A percentile compares a stretch with the other conserved stretches of the same genome.
phyloP scores from a whole-genome alignment of 139 green algal species.

The Pseudopediastrum boryanum region DNA sequence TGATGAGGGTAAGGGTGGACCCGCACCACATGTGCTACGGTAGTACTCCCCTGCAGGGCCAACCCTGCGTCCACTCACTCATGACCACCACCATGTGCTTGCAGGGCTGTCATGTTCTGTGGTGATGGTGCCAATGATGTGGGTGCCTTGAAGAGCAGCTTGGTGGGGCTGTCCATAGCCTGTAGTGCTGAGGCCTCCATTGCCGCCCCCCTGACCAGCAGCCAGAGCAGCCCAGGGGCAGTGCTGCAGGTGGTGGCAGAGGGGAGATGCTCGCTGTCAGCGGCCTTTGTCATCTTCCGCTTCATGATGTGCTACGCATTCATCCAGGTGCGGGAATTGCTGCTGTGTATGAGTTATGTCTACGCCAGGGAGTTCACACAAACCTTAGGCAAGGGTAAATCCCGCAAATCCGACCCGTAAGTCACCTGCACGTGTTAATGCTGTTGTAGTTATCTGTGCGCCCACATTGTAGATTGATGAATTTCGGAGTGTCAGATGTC shows the following conservation, averaged over 20 bases:
- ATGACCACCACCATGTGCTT: background rate
- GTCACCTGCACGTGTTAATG: too few species aligned
- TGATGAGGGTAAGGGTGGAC: too few species aligned
- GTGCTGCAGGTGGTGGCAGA: slow-evolving; percentile 49
- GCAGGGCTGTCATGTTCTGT: slow-evolving; percentile 33
- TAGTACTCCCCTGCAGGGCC: too few species aligned
- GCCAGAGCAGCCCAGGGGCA: slow-evolving; percentile 38
- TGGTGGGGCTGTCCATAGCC: slow-evolving; percentile 32
- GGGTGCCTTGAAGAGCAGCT: slow-evolving; percentile 25
- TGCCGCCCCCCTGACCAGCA: slow-evolving; percentile 20
- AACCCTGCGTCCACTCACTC: background rate
- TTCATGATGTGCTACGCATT: slow-evolving; percentile 62
- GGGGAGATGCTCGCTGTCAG: slow-evolving; percentile 45
- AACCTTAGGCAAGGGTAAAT: too few species aligned
- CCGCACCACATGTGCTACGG: too few species aligned
- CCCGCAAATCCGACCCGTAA: too few species aligned
- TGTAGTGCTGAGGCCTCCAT: slow-evolving; percentile 19
- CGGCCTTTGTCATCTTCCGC: slow-evolving; percentile 53
- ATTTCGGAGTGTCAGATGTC: too few species aligned
- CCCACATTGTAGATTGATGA: too few species aligned
- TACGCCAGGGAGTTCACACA: too few species aligned
- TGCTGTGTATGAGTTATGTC: background rate
- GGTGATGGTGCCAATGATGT: slow-evolving; percentile 46
- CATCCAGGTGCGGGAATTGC: slow-evolving; percentile 33
- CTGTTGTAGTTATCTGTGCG: too few species aligned